Evolutionary conservation across 257 asterid genomes (phyloP).

Genomic region (Mitragyna speciosa): DNA sequence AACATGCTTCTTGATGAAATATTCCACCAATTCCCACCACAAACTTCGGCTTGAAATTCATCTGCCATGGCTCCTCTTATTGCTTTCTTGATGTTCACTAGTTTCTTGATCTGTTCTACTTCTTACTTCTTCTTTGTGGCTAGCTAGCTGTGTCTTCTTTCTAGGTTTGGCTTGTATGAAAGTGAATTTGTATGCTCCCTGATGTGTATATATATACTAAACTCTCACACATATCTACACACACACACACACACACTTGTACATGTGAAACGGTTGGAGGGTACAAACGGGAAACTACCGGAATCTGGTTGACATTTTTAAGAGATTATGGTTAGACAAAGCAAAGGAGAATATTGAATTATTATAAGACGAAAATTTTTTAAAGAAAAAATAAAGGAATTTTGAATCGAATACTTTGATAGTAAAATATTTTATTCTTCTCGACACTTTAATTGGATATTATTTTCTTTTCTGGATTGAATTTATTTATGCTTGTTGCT

Average conservation of each 20-base stretch:
- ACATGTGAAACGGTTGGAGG: slow-evolving; percentile 25
- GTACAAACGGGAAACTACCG: slow-evolving; percentile 36
- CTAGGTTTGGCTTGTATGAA: slow-evolving; percentile 32
- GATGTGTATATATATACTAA: slow-evolving; percentile 19
- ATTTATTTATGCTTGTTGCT: slow-evolving; percentile 37
- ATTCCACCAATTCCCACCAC: slow-evolving; percentile 69
- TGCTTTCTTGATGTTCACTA: neutral
- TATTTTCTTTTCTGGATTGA: neutral
- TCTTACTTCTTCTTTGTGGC: slow-evolving; percentile 4
- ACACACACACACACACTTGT: neutral
- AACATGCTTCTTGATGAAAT: slow-evolving; percentile 47
- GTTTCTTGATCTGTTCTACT: neutral
- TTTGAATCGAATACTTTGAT: slow-evolving; percentile 23
- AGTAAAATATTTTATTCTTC: slow-evolving; percentile 15
- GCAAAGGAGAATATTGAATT: slow-evolving; percentile 23
- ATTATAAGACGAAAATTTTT: slow-evolving; percentile 13
- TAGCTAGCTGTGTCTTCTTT: neutral
- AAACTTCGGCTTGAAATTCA: slow-evolving; percentile 55
- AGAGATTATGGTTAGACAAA: slow-evolving; percentile 29
- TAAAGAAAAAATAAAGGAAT: slow-evolving; percentile 1
- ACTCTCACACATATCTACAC: neutral
- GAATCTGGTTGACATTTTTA: slow-evolving; percentile 54
- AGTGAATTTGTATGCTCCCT: slow-evolving; percentile 20
- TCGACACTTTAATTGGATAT: slow-evolving; percentile 15
- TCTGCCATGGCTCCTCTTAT: slow-evolving; percentile 43